Percentiles rank a stretch among this genome's conserved stretches.
Conservation (phyloP, 1,284 basidiomycete species). For the Leccinum angustisporum region DNA sequence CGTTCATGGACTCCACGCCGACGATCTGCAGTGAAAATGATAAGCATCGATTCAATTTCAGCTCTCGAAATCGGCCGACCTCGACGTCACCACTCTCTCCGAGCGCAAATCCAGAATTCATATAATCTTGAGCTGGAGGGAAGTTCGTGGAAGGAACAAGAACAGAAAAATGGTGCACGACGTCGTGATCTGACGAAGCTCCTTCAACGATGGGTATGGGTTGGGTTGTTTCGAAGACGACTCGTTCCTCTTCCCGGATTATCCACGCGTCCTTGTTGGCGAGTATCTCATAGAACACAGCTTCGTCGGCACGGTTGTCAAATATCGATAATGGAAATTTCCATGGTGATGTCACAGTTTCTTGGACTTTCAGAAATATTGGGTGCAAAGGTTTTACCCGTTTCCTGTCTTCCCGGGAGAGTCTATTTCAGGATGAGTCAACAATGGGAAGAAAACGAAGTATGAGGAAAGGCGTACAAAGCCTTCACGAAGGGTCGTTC, state of each 20-base stretch:
- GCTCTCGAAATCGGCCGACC: not conserved
- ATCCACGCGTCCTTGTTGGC: conserved; percentile 11
- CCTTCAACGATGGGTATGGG: not conserved
- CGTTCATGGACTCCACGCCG: conserved; percentile 2
- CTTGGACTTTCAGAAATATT: too few relatives aligned
- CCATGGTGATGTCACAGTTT: not conserved
- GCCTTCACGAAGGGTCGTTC: conserved; percentile 22
- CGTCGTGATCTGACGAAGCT: not conserved
- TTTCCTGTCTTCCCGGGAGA: not conserved
- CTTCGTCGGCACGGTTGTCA: not conserved
- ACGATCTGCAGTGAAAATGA: not conserved
- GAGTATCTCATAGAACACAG: not conserved
- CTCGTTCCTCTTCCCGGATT: conserved; percentile 19
- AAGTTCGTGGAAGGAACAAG: conserved; percentile 20
- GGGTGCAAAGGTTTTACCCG: not conserved
- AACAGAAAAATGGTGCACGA: conserved; percentile 12
- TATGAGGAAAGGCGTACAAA: not conserved
- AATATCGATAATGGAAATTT: not conserved
- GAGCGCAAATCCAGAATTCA: too few relatives aligned
- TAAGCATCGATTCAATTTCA: not conserved
- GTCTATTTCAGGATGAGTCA: not conserved
- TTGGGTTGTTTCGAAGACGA: conserved; percentile 16
- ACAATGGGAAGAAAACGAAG: too few relatives aligned
- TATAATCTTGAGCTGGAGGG: conserved; percentile 13
- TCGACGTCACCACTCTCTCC: not conserved